Base-by-base conservation (phyloP, 306 rosid genomes). In the Trifolium repens region DNA sequence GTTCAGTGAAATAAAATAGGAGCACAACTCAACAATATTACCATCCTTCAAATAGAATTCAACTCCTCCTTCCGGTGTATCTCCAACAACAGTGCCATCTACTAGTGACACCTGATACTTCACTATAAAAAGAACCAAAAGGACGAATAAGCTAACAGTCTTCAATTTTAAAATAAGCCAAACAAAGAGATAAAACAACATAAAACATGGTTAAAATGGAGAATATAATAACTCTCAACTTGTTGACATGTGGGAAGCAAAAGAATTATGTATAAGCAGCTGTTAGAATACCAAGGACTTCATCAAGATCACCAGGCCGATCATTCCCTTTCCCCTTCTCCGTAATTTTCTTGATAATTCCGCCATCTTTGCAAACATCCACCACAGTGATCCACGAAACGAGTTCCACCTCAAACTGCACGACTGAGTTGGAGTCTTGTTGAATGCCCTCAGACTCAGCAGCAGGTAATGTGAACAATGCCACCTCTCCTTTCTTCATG, bases 21-120 rank as follows among this genome's bases (percentile, higher is more conserved):
- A 50, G 69, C 14, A 76, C 12, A 71, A 52, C 30, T 44, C 57
- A 79, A 49, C 53, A 32, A 50, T 2, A 39, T 53, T 85, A 88
- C 96, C 96, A 85, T 87, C 85, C 72, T 91, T 85, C 74, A 85
- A 71, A 67, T 76, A 73, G 85, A 91, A 91, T 64, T 88, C 91
- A 64, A 85, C 30, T 74, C 96, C 96, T 74, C 50, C 87, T 60
- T 82, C 86, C 0, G 71, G 84, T 9, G 91, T 76, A 80, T 88
- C 87, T n/a, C 77, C 87, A 74, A 91, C 89, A 62, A 84, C 27
- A 10, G 88, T 78, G 44, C 87, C 91, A 72, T 88, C 96, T 80
- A 46, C 83, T 19, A 91, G 74, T 8, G 55, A 72, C 73, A 46
- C 87, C 26, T 59, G 79, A 78, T 87, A 88, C 78, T 84, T 91